phyloP scores from a whole-genome alignment of 2,329 filamentous ascomycete species.

The Tolypocladium sp. region DNA sequence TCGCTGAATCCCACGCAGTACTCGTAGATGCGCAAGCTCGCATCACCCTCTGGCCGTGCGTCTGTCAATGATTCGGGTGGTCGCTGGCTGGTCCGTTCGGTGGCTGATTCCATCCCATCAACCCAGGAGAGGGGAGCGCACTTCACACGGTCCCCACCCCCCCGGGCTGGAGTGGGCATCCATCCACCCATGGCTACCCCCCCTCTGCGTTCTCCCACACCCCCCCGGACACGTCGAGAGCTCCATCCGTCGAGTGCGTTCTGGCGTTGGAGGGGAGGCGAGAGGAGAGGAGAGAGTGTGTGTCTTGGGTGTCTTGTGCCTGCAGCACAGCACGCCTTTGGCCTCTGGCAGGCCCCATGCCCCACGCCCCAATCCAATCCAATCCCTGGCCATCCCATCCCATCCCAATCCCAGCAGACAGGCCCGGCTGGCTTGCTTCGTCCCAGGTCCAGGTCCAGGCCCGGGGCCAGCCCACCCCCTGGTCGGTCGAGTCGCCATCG shows the following conservation, averaged over 20 bases:
- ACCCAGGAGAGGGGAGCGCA: not conserved
- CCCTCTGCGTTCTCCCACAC: not conserved
- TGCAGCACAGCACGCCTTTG: not conserved
- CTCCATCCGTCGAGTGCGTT: not conserved
- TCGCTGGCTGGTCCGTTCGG: not conserved
- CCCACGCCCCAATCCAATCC: not conserved
- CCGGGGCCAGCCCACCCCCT: conserved; percentile 1
- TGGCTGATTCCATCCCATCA: not conserved
- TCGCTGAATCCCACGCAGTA: not conserved
- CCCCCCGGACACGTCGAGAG: not conserved
- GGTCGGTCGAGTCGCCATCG: conserved; percentile 2
- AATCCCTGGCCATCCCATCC: not conserved
- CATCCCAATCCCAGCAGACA: conserved; percentile 1
- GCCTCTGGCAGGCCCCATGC: not conserved
- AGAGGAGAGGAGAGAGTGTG: not conserved
- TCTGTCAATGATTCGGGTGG: not conserved
- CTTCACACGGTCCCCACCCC: not conserved
- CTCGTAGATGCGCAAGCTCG: not conserved
- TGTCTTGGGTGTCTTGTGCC: not conserved
- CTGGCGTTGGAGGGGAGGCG: not conserved
- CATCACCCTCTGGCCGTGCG: not conserved
- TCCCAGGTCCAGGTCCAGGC: conserved; percentile 2
- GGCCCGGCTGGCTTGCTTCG: not conserved
- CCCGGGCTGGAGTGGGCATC: not conserved
- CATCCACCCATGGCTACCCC: not conserved